These are phyloP conservation scores for Geranium brycei DNA, from an alignment of 345 rosid species.

Conservation along the genomic window DNA sequence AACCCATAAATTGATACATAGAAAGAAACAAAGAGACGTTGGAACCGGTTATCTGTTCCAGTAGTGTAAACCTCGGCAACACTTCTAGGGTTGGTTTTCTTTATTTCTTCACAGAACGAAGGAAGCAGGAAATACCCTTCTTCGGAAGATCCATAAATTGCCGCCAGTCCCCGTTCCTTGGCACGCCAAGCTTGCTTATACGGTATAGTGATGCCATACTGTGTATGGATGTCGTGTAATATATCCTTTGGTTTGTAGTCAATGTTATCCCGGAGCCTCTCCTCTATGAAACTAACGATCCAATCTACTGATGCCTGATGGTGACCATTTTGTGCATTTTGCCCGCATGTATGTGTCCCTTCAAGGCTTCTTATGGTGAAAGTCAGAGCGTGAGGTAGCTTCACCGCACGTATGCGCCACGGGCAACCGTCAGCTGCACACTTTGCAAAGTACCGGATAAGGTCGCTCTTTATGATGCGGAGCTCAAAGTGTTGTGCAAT, in stretches of 20 bases:
- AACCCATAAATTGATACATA: slow-evolving; percentile 33
- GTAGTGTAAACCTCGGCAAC: slow-evolving; percentile 32
- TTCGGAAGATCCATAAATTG: slow-evolving; percentile 51
- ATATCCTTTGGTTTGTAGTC: slow-evolving; percentile 53
- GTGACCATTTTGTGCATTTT: slow-evolving; percentile 39
- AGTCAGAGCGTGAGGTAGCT: slow-evolving; percentile 35
- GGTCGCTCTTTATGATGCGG: slow-evolving; percentile 37
- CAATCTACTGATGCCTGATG: slow-evolving; percentile 57
- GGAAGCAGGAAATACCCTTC: slow-evolving; percentile 48
- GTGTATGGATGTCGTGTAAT: slow-evolving; percentile 37
- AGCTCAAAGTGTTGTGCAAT: slow-evolving; percentile 52
- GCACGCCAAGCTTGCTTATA: slow-evolving; percentile 59
- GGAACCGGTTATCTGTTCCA: slow-evolving; percentile 37
- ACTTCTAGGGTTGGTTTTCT: slow-evolving; percentile 37
- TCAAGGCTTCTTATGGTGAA: slow-evolving; percentile 43
- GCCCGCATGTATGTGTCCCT: slow-evolving; percentile 38
- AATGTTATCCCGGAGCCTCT: slow-evolving; percentile 27
- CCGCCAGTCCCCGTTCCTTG: slow-evolving; percentile 50
- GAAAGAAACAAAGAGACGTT: slow-evolving; percentile 36
- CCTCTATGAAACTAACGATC: slow-evolving; percentile 45
- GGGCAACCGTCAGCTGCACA: slow-evolving; percentile 51
- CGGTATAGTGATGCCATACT: slow-evolving; percentile 39
- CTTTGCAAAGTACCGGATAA: slow-evolving; percentile 40
- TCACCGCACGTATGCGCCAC: slow-evolving; percentile 44
- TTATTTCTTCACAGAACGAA: slow-evolving; percentile 34